Evolutionary conservation across 371 early-diverging fungal genomes (phyloP).

Genomic region (Rhizopus microsporus): DNA sequence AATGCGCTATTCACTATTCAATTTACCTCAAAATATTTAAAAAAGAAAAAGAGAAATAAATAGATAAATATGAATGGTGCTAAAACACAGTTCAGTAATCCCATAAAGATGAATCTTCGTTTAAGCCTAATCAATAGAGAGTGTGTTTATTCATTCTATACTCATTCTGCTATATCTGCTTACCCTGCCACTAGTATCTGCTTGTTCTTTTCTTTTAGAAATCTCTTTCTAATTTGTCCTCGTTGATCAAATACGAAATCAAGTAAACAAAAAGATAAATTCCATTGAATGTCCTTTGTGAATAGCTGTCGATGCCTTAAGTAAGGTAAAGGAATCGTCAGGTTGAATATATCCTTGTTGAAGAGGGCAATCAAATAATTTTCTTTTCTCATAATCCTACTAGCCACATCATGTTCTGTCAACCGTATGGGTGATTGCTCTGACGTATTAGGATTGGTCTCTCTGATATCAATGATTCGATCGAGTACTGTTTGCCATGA

Average conservation of each 20-base stretch:
- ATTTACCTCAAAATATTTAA: slow-evolving; percentile 92
- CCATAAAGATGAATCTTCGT: slow-evolving; percentile 87
- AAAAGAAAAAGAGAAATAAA: slow-evolving; percentile 83
- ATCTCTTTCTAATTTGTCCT: slow-evolving; percentile 80
- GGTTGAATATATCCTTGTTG: slow-evolving; percentile 87
- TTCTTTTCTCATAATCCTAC: slow-evolving; percentile 95
- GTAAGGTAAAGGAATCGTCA: slow-evolving; percentile 66
- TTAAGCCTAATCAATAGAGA: slow-evolving; percentile 54
- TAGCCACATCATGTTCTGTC: slow-evolving; percentile 86
- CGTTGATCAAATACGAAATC: slow-evolving; percentile 85
- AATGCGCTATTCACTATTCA: not conserved
- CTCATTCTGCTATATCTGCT: slow-evolving; percentile 5
- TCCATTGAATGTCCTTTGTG: slow-evolving; percentile 93
- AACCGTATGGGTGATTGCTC: slow-evolving; percentile 57
- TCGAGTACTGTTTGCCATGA: slow-evolving; percentile 78
- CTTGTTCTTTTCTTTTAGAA: slow-evolving; percentile 69
- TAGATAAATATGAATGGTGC: slow-evolving; percentile 89
- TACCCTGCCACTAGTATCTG: slow-evolving; percentile 64
- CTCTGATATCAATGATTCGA: slow-evolving; percentile 69
- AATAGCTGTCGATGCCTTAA: slow-evolving; percentile 55
- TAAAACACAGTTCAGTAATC: slow-evolving; percentile 77
- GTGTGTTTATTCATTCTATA: not conserved
- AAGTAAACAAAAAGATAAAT: slow-evolving; percentile 80
- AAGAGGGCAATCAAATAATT: slow-evolving; percentile 95
- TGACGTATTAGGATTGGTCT: slow-evolving; percentile 67